Evolutionary conservation across 2,329 filamentous ascomycete genomes (phyloP), one percentile per base, ranked within the genome.

Genomic region (Aspergillus pseudoglaucus): DNA sequence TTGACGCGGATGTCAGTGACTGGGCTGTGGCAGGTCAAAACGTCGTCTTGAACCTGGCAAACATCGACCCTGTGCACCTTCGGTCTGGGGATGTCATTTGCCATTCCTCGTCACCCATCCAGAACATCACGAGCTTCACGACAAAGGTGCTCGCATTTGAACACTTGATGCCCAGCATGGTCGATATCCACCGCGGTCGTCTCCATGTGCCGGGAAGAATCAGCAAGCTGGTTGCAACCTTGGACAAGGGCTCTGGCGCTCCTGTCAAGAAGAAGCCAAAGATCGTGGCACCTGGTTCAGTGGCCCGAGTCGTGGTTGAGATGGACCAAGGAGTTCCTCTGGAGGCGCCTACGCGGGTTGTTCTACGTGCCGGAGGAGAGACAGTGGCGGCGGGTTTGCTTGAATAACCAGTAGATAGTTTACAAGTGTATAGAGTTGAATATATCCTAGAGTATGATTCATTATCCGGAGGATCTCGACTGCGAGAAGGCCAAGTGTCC

Each of bases 21-120:
- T 98, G 90, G 89, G 89, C 88, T 0, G 90, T 96, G 12, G 90
- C 91, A 1, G 91, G 91, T 1, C 89, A 97, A 62, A 95, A 93
- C 50, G 82, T 88, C 14, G 85, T 84, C 0, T 73, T 98, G n/a
- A 86, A 94, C 56, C 77, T 98, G 43, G 78, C 82, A 7, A 86
- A 91, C 55, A 89, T 96, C 61, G 91, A 97, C 58, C 80, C 87
- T 0, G 80, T 87, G 14, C 86, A 96, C 59, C 78, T 98, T 8
- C 81, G 83, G 41, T 78, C 87, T 6, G 93, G 93, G 17, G 90
- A 97, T 61, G 86, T 97, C 15, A 71, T 95, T n/a, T 95, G 90
- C 69, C 77, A 81, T 42, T 77, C 82, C 0, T 75, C 77, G 1
- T 71, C 78, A 1, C 85, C 89, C 0, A 84, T 95, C 30, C 70